A percentile compares a stretch with the other conserved stretches of the same genome.
Evolutionary conservation across 2,329 filamentous ascomycete genomes (phyloP).

Genomic region (Zasmidium cellare): DNA sequence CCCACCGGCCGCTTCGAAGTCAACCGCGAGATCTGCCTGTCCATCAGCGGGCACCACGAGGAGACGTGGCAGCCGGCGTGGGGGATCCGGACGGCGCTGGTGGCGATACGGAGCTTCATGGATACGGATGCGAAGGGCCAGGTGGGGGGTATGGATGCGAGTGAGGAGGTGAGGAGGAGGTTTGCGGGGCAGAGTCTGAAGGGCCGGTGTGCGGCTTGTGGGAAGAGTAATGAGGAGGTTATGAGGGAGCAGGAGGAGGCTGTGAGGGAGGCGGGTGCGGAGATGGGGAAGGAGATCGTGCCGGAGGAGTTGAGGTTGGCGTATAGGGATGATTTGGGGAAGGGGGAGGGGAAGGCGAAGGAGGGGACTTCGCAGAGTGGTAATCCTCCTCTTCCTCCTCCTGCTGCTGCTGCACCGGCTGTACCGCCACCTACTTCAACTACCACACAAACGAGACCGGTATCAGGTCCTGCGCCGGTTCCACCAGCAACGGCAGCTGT

Average conservation of each 20-base stretch:
- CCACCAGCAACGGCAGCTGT: constrained; percentile 8
- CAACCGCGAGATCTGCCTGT: constrained; percentile 94
- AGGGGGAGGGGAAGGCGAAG: constrained; percentile 29
- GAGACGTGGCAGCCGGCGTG: constrained; percentile 99
- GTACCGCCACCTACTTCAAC: background rate
- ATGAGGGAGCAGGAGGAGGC: constrained; percentile 68
- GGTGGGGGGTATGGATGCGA: constrained; percentile 82
- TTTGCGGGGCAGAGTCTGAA: constrained; percentile 66
- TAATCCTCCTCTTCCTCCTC: constrained; percentile 21
- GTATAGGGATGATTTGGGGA: constrained; percentile 70
- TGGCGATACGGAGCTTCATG: constrained; percentile 84
- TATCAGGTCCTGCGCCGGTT: constrained; percentile 14
- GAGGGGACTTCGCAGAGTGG: constrained; percentile 18
- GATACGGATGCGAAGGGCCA: constrained; percentile 85
- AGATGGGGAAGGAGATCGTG: constrained; percentile 47
- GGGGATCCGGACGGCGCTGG: constrained; percentile 87
- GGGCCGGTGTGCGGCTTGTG: constrained; percentile 73
- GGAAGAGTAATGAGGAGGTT: constrained; percentile 70
- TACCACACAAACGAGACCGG: constrained; percentile 4
- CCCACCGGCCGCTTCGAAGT: constrained; percentile 91
- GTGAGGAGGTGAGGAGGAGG: constrained; percentile 63
- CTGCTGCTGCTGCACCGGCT: constrained; percentile 7
- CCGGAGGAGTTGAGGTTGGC: constrained; percentile 63
- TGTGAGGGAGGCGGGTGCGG: constrained; percentile 47
- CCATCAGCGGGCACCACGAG: constrained; percentile 92